Base-by-base conservation (phyloP, 192 early-diverging fungal species). In the Cetraspora pellucida region DNA sequence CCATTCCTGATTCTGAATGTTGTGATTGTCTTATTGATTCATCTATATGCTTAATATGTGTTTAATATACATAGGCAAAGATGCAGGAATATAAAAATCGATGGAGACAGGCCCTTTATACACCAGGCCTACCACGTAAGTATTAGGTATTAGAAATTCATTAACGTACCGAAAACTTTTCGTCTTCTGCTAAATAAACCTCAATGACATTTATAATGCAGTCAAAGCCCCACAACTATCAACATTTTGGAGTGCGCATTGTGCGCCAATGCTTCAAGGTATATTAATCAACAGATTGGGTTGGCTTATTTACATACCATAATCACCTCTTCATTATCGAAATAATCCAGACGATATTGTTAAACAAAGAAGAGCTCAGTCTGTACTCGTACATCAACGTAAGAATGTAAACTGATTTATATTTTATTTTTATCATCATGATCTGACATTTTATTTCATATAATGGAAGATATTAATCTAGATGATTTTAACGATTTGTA, bases 241-340 rank as follows among this genome's bases (percentile, higher is more conserved):
- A 43, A 27, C 59, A 19, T 31, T 76, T 19, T 76, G 74, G 74
- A 23, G 65, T 0, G 28, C 37, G 3, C 60, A 76, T 76, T 76
- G 49, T 37, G 47, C 74, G 3, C 74, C 74, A n/a, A 63, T 76
- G 31, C 50, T 76, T 31, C 46, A 65, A 37, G 61, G 74, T 76
- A 64, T 19, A 10, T 55, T 23, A 2, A n/a, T n/a, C n/a, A n/a
- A n/a, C n/a, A n/a, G n/a, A n/a, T n/a, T n/a, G n/a, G n/a, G n/a
- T n/a, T 30, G n/a, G 27, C 59, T 61, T n/a, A 10, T 30, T 11
- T 11, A 30, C 13, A 30, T 61, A 5, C 6, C 17, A 2, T 37
- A 37, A 37, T 0, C 1, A 2, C 7, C 37, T 37, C 37, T 37
- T 37, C 37, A 37, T 37, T 37, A 1, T 37, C 7, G n/a, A 37